Conservation (phyloP, 345 rosid genomes). For the Acer negundo region DNA sequence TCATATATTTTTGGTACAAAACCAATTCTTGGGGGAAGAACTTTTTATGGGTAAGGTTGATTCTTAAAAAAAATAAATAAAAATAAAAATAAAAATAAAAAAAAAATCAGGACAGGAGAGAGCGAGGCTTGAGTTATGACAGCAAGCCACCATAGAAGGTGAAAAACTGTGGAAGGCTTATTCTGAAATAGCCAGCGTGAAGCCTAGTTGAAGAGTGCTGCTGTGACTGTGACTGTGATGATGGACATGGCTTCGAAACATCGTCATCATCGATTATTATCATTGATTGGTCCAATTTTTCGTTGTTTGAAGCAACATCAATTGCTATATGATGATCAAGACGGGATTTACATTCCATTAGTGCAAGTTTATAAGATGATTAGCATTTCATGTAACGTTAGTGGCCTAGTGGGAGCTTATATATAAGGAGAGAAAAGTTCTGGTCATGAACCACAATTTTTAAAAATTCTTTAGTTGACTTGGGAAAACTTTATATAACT, state of each 20-base stretch:
- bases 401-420: not conserved
- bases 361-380: not conserved
- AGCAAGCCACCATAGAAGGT: constrained; percentile 41
- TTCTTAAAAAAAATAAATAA: too few relatives aligned
- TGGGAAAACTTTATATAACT: not conserved
- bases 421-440: not conserved
- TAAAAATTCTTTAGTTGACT: not conserved
- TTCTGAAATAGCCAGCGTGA: constrained; percentile 50
- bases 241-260: not conserved
- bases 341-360: constrained; percentile 18
- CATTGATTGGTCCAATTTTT: not conserved
- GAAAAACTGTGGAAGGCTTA: constrained; percentile 31
- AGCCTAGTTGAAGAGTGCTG: constrained; percentile 29
- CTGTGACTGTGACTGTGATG: not conserved
- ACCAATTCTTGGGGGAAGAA: not conserved
- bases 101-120: not conserved
- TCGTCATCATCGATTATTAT: too few relatives aligned
- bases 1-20: not conserved
- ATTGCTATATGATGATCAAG: constrained; percentile 13
- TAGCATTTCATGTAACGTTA: not conserved
- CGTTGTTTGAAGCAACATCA: constrained; percentile 5
- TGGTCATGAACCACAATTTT: not conserved
- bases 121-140: constrained; percentile 24
- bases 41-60: too few relatives aligned
- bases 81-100: too few relatives aligned